Evolutionary conservation across 1,284 basidiomycete species (phyloP).

Genomic region (Ganoderma multipileum): DNA sequence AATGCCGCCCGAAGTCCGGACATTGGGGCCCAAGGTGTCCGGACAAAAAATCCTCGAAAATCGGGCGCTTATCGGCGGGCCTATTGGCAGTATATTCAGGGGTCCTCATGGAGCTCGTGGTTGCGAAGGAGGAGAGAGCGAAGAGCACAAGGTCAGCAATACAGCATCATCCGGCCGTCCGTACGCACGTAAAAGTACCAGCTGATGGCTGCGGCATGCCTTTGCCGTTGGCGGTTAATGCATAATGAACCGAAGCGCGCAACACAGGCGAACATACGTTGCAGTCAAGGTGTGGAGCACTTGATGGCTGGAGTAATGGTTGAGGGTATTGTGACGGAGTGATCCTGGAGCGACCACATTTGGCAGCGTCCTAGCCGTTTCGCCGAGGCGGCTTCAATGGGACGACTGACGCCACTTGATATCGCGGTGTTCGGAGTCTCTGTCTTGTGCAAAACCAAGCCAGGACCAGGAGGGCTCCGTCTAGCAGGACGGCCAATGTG

Average conservation of each 20-base stretch:
- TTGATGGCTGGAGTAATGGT: background rate
- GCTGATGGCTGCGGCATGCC: background rate
- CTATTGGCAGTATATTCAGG: too few relatives aligned
- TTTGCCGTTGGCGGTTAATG: background rate
- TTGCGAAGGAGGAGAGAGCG: background rate
- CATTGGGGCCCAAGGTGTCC: too few relatives aligned
- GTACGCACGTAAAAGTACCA: background rate
- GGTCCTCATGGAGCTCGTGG: background rate
- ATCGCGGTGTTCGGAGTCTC: slow-evolving; percentile 20
- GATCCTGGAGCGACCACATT: background rate
- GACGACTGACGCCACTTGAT: background rate
- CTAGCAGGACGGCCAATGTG: background rate
- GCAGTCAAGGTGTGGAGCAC: slow-evolving; percentile 1
- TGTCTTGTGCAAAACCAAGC: background rate
- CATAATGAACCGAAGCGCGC: background rate
- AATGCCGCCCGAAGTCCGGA: too few relatives aligned
- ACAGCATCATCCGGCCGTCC: background rate
- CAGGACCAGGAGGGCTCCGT: background rate
- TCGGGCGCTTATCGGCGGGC: too few relatives aligned
- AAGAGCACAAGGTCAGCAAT: background rate
- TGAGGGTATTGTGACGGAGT: background rate
- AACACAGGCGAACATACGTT: background rate
- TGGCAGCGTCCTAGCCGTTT: slow-evolving; percentile 3
- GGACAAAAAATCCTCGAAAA: too few relatives aligned
- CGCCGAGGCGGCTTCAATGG: background rate